Evolutionary conservation across 768 basidiomycete species (phyloP).

Genomic region (Lentinula sp.): DNA sequence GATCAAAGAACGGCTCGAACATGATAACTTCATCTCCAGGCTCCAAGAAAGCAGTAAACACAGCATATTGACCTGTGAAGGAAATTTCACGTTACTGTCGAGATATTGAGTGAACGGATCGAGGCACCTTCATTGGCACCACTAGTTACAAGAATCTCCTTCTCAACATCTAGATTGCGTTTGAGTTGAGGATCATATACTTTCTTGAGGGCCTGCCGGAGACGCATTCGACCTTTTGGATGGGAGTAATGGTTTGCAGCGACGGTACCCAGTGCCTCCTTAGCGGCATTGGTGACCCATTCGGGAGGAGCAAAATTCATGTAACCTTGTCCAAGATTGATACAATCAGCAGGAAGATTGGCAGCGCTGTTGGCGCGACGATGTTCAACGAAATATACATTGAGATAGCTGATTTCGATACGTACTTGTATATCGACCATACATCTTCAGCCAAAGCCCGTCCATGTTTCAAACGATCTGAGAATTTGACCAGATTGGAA

Average conservation of each 20-base stretch:
- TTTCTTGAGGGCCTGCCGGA: conserved; percentile 81
- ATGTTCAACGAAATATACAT: background rate
- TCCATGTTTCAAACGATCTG: conserved; percentile 68
- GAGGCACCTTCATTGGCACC: conserved; percentile 92
- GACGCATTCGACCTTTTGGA: conserved; percentile 80
- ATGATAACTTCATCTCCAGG: conserved; percentile 96
- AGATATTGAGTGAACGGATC: conserved; percentile 1
- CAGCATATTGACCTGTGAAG: conserved; percentile 80
- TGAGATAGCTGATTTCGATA: background rate
- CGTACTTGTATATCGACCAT: conserved; percentile 87
- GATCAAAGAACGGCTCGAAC: conserved; percentile 98
- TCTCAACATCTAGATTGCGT: conserved; percentile 73
- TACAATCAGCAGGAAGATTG: conserved; percentile 85
- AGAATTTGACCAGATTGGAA: conserved; percentile 44
- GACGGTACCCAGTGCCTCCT: conserved; percentile 56
- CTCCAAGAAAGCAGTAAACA: conserved; percentile 88
- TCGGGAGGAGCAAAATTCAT: conserved; percentile 88
- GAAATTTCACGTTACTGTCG: conserved; percentile 4
- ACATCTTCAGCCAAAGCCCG: conserved; percentile 79
- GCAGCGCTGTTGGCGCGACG: conserved; percentile 47
- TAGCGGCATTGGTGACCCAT: conserved; percentile 74
- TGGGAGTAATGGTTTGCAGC: conserved; percentile 85
- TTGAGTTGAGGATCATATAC: conserved; percentile 69
- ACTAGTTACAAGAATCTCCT: conserved; percentile 90
- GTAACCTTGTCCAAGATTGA: conserved; percentile 94